These are phyloP conservation scores for Aphanoascus verrucosus DNA, from an alignment of 2,329 filamentous ascomycete species.

Conservation along the genomic window DNA sequence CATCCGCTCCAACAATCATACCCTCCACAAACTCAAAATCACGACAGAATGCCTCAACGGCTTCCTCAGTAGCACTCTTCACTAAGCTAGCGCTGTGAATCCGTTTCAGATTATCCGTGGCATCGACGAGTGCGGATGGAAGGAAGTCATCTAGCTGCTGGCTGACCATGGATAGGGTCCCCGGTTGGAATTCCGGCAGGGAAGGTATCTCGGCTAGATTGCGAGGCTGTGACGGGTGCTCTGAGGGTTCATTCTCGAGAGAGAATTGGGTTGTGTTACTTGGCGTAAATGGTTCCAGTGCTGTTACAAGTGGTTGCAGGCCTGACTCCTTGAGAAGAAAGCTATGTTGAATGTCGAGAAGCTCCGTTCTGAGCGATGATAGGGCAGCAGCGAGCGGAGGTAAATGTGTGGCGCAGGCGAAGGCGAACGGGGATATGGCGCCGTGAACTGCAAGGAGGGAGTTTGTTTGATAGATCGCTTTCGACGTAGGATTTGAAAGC, in stretches of 20 bases:
- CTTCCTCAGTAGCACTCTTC: slow-evolving; percentile 67
- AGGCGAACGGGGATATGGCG: slow-evolving; percentile 40
- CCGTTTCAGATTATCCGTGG: slow-evolving; percentile 65
- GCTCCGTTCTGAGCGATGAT: slow-evolving; percentile 36
- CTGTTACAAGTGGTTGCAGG: slow-evolving; percentile 52
- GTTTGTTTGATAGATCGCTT: slow-evolving; percentile 43
- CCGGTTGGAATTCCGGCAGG: slow-evolving; percentile 49
- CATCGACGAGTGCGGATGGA: slow-evolving; percentile 86
- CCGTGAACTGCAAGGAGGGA: slow-evolving; percentile 34
- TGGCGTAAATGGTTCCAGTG: slow-evolving; percentile 39
- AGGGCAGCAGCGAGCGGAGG: slow-evolving; percentile 46
- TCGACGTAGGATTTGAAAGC: slow-evolving; percentile 27
- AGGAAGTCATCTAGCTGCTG: slow-evolving; percentile 81
- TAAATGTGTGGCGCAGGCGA: slow-evolving; percentile 52
- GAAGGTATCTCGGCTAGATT: slow-evolving; percentile 46
- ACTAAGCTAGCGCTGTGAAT: slow-evolving; percentile 63
- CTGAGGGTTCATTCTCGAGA: slow-evolving; percentile 10
- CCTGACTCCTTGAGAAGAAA: slow-evolving; percentile 70
- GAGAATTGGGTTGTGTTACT: slow-evolving; percentile 4
- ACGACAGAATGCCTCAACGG: slow-evolving; percentile 70
- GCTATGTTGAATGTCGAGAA: slow-evolving; percentile 57
- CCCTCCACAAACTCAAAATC: slow-evolving; percentile 67
- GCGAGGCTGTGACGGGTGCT: slow-evolving; percentile 23
- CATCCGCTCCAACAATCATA: slow-evolving; percentile 50
- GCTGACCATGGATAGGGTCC: slow-evolving; percentile 54